Evolutionary conservation across 2,329 filamentous ascomycete species (phyloP).

Genomic region (Pleurostoma richardsiae): DNA sequence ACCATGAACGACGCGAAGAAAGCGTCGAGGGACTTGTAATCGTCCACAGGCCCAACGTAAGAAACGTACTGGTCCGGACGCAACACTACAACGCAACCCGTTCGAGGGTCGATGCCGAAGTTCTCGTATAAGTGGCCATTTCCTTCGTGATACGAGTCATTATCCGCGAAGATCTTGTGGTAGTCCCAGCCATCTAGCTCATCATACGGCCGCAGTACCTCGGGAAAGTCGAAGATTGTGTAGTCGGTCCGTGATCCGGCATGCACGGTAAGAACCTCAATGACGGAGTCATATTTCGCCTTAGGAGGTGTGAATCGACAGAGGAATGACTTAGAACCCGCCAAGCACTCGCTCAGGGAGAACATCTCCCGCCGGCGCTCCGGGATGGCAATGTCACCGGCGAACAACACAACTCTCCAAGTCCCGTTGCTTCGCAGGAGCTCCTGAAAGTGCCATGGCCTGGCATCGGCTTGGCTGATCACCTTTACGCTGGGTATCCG

Average conservation of each 20-base stretch:
- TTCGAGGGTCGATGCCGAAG: constrained; percentile 51
- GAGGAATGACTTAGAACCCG: too few species aligned
- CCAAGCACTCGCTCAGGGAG: too few species aligned
- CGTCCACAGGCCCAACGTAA: too few species aligned
- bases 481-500: constrained; percentile 56
- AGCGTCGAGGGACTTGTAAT: too few species aligned
- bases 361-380: not conserved
- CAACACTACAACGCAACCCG: constrained; percentile 54
- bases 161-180: constrained; percentile 51
- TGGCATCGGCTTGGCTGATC: constrained; percentile 49
- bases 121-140: constrained; percentile 45
- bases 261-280: constrained; percentile 60
- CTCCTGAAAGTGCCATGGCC: constrained; percentile 55
- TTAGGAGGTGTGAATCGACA: constrained; percentile 22
- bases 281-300: constrained; percentile 22
- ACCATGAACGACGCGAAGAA: too few species aligned
- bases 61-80: constrained; percentile 64
- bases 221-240: constrained; percentile 46
- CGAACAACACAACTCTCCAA: constrained; percentile 56
- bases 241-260: constrained; percentile 41
- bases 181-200: constrained; percentile 48
- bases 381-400: constrained; percentile 42
- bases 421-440: constrained; percentile 47
- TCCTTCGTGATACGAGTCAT: constrained; percentile 46
- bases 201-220: constrained; percentile 41